These are phyloP conservation scores for Ustanciosporium gigantosporum DNA, from an alignment of 1,284 basidiomycete genomes.

Conservation along the genomic window DNA sequence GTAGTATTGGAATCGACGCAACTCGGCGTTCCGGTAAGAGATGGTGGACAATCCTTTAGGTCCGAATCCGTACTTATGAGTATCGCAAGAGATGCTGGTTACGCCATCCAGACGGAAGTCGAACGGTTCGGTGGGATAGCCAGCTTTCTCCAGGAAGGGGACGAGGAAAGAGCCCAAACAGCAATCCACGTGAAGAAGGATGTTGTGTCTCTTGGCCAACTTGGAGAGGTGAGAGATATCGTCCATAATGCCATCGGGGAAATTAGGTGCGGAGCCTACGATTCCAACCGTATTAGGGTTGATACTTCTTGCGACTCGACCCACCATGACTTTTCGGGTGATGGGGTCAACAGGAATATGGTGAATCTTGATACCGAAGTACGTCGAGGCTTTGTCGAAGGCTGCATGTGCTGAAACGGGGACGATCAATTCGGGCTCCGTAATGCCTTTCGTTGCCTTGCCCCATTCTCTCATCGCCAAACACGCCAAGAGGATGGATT, in stretches of 20 bases:
- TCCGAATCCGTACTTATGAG: slow-evolving; percentile 61
- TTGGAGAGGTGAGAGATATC: slow-evolving; percentile 79
- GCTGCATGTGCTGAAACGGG: slow-evolving; percentile 88
- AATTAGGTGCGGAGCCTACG: slow-evolving; percentile 84
- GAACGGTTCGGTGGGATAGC: slow-evolving; percentile 53
- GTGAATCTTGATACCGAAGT: slow-evolving; percentile 90
- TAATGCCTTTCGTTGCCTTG: slow-evolving; percentile 79
- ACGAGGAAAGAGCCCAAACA: slow-evolving; percentile 62
- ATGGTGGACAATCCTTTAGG: slow-evolving; percentile 57
- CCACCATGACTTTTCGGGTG: slow-evolving; percentile 80
- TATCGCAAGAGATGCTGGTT: slow-evolving; percentile 58
- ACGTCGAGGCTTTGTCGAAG: slow-evolving; percentile 88
- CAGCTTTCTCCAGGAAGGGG: slow-evolving; percentile 56
- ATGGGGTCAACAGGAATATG: slow-evolving; percentile 79
- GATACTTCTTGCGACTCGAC: slow-evolving; percentile 70
- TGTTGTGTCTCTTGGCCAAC: slow-evolving; percentile 75
- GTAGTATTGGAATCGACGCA: slow-evolving; percentile 59
- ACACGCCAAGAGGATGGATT: slow-evolving; percentile 90
- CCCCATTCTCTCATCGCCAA: slow-evolving; percentile 96
- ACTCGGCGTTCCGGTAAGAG: slow-evolving; percentile 46
- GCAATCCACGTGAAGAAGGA: slow-evolving; percentile 79
- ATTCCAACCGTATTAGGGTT: slow-evolving; percentile 66
- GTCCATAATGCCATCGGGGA: slow-evolving; percentile 66
- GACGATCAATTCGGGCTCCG: slow-evolving; percentile 88
- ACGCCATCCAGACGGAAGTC: slow-evolving; percentile 59